Base-by-base conservation (phyloP, 306 rosid species). In the Hippophae rhamnoides region DNA sequence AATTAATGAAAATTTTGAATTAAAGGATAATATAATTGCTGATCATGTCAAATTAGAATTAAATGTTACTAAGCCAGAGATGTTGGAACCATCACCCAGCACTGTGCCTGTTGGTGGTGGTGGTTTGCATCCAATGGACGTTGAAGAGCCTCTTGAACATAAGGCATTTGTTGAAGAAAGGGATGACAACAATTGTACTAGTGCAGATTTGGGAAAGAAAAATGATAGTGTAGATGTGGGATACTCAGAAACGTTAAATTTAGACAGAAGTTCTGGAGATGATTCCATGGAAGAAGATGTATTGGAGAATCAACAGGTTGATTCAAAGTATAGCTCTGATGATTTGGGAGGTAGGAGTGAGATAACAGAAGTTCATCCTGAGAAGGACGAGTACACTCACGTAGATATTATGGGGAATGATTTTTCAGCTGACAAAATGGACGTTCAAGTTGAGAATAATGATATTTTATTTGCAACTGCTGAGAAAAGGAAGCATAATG, bases 261-360 rank as follows among this genome's bases (percentile, higher is more conserved):
- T 92, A 67, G 99, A 92, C 77, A 81, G 95, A 78, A 92, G 99
- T 84, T 86, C 97, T 70, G 97, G 97, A 61, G 99, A 92, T 75
- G 97, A 92, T 84, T 92, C 99, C 45, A 86, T 92, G 84, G 97
- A 89, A 64, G 99, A 88, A 74, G 99, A 92, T 84, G 76, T 82
- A 72, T 72, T 73, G 25, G 99, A 92, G 84, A 80, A 66, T 74
- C 88, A 81, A 65, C 95, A 81, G 70, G 68, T 76, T 77, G 95
- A 88, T 71, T 86, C 84, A 14, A 86, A 78, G 74, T 84, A 80
- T 75, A 58, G 62, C 65, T 82, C 73, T 69, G 85, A 69, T 65
- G 81, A 82, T 61, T 77, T 79, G 66, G 71, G 70, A 70, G 73
- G 80, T 56, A 81, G 62, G 63, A 60, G 51, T 38, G 77, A 78